Percentiles rank a stretch among this genome's conserved stretches.
phyloP scores from a whole-genome alignment of 352 stramenopile species.

The Pythium phragmiticola region DNA sequence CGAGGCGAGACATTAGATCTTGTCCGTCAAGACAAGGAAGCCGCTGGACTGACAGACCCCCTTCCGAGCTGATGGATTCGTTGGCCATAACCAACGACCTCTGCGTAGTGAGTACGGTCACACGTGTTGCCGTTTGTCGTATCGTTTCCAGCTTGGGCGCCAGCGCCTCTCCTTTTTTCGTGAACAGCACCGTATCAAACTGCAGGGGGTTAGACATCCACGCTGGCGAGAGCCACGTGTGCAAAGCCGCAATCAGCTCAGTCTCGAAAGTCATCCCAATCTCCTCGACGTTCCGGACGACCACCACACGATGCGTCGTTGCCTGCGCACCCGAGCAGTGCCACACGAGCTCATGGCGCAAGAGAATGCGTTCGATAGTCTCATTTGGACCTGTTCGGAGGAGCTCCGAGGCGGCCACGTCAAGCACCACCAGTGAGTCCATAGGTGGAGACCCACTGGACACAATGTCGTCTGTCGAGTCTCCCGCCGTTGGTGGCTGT shows the following conservation, averaged over 20 bases:
- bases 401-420: conserved; percentile 6
- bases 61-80: background rate
- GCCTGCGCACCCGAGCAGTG: conserved; percentile 9
- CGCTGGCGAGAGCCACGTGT: background rate
- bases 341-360: conserved; percentile 6
- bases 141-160: background rate
- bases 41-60: conserved; percentile 2
- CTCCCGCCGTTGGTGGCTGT: background rate
- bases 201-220: background rate
- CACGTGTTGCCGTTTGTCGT: background rate
- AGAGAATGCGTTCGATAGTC: background rate
- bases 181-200: conserved; percentile 2
- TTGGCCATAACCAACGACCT: background rate
- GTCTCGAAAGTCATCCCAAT: background rate
- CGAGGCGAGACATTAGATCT: background rate
- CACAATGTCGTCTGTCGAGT: background rate
- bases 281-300: background rate
- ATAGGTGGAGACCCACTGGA: background rate
- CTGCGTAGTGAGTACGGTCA: conserved; percentile 6
- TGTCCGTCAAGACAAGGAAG: background rate
- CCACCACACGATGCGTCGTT: conserved; percentile 9
- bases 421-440: conserved; percentile 10
- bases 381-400: background rate
- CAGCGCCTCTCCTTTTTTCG: background rate
- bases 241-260: background rate